Percentiles rank a stretch among this genome's conserved stretches.
Conservation (phyloP, 2,329 filamentous ascomycete species). For the Fusarium falciforme region DNA sequence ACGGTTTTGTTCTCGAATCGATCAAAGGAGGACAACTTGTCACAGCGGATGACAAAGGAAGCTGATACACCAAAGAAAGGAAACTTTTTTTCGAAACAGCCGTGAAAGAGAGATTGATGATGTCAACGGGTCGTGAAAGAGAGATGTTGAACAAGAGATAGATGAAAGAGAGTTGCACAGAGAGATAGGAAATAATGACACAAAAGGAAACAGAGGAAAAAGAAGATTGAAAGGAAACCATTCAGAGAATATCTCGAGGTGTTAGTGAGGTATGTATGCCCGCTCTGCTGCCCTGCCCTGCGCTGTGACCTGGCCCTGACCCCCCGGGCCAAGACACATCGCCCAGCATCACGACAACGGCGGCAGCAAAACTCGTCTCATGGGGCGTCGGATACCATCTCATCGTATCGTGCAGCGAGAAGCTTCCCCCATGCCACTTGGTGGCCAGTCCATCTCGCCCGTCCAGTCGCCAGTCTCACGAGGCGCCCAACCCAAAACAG, state of each 20-base stretch:
- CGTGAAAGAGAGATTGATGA: constrained; percentile 16
- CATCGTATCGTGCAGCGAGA: constrained; percentile 12
- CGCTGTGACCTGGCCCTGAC: not conserved
- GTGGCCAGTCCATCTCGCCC: not conserved
- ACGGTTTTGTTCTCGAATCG: constrained; percentile 13
- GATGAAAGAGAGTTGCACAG: constrained; percentile 1
- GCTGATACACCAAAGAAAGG: constrained; percentile 10
- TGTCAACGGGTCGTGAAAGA: constrained; percentile 9
- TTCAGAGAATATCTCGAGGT: constrained; percentile 5
- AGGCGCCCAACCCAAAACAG: constrained; percentile 38
- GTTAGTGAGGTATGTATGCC: not conserved
- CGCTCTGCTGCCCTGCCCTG: not conserved
- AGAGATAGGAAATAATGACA: constrained; percentile 22
- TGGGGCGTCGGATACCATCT: constrained; percentile 29
- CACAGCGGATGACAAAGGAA: constrained; percentile 19
- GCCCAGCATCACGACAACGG: constrained; percentile 8
- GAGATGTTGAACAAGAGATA: constrained; percentile 19
- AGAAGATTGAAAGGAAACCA: constrained; percentile 5
- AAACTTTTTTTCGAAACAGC: constrained; percentile 9
- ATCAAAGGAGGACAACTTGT: constrained; percentile 26
- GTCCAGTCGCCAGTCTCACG: constrained; percentile 40
- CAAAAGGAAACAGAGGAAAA: constrained; percentile 14
- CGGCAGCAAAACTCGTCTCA: constrained; percentile 26
- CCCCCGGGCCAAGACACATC: not conserved
- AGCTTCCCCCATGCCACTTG: not conserved